Conservation (phyloP, 352 stramenopile species). For the Phytopythium kandeliae region DNA sequence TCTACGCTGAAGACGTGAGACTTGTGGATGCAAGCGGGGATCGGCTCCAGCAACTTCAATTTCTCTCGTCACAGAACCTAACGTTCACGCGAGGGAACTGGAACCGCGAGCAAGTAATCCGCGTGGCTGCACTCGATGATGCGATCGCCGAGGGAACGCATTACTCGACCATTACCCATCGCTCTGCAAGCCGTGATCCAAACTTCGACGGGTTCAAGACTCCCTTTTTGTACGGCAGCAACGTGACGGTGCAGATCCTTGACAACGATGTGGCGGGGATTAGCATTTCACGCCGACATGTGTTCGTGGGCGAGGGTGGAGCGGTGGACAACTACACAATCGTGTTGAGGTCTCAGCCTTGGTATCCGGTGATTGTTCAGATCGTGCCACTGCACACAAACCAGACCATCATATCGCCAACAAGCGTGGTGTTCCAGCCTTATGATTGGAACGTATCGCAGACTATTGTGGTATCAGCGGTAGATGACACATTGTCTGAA, state of each 20-base stretch:
- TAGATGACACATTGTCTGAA: conserved; percentile 57
- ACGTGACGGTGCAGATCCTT: conserved; percentile 58
- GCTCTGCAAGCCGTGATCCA: conserved; percentile 32
- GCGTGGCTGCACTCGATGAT: conserved; percentile 51
- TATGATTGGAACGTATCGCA: conserved; percentile 48
- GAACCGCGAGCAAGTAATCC: conserved; percentile 65
- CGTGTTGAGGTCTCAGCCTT: conserved; percentile 47
- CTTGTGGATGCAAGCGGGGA: conserved; percentile 18
- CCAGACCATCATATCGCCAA: conserved; percentile 30
- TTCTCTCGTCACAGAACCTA: conserved; percentile 22
- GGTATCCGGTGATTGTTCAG: conserved; percentile 44
- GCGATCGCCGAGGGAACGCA: conserved; percentile 49
- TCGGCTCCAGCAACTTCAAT: conserved; percentile 36
- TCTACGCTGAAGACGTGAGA: conserved; percentile 37
- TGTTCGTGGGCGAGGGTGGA: conserved; percentile 58
- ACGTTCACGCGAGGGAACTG: conserved; percentile 52
- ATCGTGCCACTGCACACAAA: conserved; percentile 34
- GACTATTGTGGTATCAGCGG: conserved; percentile 30
- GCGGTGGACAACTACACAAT: conserved; percentile 50
- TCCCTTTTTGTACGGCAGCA: conserved; percentile 56
- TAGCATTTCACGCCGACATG: conserved; percentile 39
- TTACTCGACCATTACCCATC: conserved; percentile 52
- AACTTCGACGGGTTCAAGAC: conserved; percentile 45
- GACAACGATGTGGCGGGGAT: conserved; percentile 62
- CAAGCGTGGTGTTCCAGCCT: conserved; percentile 31